A percentile compares a stretch with the other conserved stretches of the same genome.
Conservation (phyloP, 108 stramenopile genomes). For the Cyclostephanos invisitatus region DNA sequence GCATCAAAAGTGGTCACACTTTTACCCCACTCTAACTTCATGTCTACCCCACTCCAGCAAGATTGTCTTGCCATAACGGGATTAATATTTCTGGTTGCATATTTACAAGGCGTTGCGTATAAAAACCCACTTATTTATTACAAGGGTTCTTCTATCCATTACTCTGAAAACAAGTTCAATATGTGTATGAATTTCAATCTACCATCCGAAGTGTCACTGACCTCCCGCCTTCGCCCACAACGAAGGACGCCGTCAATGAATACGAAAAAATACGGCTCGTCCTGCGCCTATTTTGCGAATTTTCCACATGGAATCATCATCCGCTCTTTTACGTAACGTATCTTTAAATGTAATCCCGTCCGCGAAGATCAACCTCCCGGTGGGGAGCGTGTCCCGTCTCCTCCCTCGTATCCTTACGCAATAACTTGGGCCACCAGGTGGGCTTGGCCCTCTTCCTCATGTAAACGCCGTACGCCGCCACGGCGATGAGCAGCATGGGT, state of each 20-base stretch:
- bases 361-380: constrained; percentile 49
- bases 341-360: constrained; percentile 49
- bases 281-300: too few relatives aligned
- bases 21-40: background rate
- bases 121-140: too few relatives aligned
- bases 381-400: constrained; percentile 53
- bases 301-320: background rate
- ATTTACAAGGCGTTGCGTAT: too few relatives aligned
- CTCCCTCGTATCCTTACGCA: constrained; percentile 37
- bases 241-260: too few relatives aligned
- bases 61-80: too few relatives aligned
- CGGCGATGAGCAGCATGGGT: constrained; percentile 18
- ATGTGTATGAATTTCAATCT: too few relatives aligned
- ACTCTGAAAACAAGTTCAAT: too few relatives aligned
- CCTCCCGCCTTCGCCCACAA: too few relatives aligned
- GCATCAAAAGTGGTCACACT: background rate
- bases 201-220: too few relatives aligned
- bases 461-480: constrained; percentile 32
- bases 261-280: too few relatives aligned
- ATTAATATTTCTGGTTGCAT: too few relatives aligned
- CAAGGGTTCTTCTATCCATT: too few relatives aligned
- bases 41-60: background rate
- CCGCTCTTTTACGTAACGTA: background rate
- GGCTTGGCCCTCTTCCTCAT: constrained; percentile 51
- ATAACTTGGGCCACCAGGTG: constrained; percentile 45